Evolutionary conservation across 2,329 filamentous ascomycete species (phyloP).

Genomic region (Tolypocladium sp.): DNA sequence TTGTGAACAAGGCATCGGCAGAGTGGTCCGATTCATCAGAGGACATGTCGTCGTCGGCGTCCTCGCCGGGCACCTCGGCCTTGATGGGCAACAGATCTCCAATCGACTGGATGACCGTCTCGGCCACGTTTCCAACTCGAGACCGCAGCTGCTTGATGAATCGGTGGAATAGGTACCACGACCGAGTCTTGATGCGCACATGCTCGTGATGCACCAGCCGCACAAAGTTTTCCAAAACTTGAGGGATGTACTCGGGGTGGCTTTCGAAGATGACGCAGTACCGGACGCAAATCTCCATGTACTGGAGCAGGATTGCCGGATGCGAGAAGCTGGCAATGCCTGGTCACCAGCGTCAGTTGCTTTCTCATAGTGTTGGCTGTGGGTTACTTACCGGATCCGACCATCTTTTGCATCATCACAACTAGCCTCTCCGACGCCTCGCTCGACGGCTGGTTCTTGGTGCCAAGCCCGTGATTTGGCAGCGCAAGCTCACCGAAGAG

Average conservation of each 20-base stretch:
- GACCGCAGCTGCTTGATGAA: conserved; percentile 80
- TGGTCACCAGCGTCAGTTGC: conserved; percentile 19
- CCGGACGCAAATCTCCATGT: conserved; percentile 96
- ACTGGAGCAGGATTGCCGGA: conserved; percentile 86
- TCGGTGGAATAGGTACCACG: conserved; percentile 95
- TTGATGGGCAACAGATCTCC: conserved; percentile 82
- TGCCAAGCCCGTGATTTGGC: conserved; percentile 75
- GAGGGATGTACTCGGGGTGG: conserved; percentile 71
- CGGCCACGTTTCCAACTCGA: conserved; percentile 80
- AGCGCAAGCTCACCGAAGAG: conserved; percentile 92
- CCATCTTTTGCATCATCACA: conserved; percentile 92
- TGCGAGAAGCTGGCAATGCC: conserved; percentile 80
- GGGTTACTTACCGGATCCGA: conserved; percentile 67
- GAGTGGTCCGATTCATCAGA: conserved; percentile 87
- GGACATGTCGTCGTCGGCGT: conserved; percentile 84
- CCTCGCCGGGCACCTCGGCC: conserved; percentile 71
- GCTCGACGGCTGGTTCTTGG: conserved; percentile 73
- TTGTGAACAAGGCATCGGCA: conserved; percentile 82
- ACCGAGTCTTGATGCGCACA: conserved; percentile 76
- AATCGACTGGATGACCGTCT: conserved; percentile 85
- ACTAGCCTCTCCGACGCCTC: conserved; percentile 73
- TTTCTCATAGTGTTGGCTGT: background rate
- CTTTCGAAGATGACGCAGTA: conserved; percentile 90
- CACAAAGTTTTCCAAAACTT: conserved; percentile 85
- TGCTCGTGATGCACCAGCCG: conserved; percentile 81